phyloP scores from a whole-genome alignment of 1,284 basidiomycete genomes.

The Gomphus bonarii region DNA sequence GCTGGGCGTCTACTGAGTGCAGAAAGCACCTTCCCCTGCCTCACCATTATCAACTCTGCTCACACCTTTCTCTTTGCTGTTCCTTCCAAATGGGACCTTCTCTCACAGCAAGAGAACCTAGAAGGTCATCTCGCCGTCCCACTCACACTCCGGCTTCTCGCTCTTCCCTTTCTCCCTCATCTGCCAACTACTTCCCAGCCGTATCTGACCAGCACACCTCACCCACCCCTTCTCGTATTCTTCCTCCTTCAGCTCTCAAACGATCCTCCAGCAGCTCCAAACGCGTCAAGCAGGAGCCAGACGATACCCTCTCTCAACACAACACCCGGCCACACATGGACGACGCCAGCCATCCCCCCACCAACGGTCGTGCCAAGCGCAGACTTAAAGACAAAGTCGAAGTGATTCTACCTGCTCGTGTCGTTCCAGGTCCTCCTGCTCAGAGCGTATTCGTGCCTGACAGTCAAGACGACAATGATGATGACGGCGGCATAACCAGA shows the following conservation, averaged over 20 bases:
- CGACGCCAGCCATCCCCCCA: slow-evolving; percentile 26
- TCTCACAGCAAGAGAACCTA: slow-evolving; percentile 63
- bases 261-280: slow-evolving; percentile 36
- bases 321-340: slow-evolving; percentile 16
- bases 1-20: slow-evolving; percentile 4
- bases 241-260: slow-evolving; percentile 26
- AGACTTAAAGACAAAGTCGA: slow-evolving; percentile 42
- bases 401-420: slow-evolving; percentile 1
- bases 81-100: slow-evolving; percentile 50
- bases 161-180: slow-evolving; percentile 55
- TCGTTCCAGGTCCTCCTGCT: slow-evolving; percentile 22
- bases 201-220: neutral
- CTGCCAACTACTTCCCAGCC: slow-evolving; percentile 30
- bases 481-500: slow-evolving; percentile 77
- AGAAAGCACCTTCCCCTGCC: neutral
- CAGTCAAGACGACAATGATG: slow-evolving; percentile 47
- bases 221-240: neutral
- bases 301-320: slow-evolving; percentile 44
- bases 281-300: slow-evolving; percentile 59
- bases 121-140: slow-evolving; percentile 65
- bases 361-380: slow-evolving; percentile 38
- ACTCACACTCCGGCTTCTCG: slow-evolving; percentile 53
- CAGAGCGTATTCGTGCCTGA: slow-evolving; percentile 27
- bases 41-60: neutral
- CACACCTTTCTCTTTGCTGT: slow-evolving; percentile 5